phyloP scores from a whole-genome alignment of 2,329 filamentous ascomycete genomes.

The Neocucurbitaria cava region DNA sequence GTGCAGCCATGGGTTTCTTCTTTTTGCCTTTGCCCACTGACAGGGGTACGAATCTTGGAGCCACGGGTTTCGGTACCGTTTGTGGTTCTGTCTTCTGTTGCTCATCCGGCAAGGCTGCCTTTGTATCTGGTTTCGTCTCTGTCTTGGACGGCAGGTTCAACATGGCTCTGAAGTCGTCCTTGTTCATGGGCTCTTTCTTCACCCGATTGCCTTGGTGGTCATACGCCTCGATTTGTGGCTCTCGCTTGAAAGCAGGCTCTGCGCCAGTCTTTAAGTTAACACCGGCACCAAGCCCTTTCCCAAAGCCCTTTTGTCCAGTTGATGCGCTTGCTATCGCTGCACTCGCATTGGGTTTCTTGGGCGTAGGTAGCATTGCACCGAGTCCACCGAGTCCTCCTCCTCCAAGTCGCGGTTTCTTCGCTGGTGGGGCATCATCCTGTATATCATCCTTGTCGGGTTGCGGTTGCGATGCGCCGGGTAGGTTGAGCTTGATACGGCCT shows the following conservation, averaged over 20 bases:
- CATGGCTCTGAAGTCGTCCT: constrained; percentile 41
- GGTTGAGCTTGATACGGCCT: constrained; percentile 82
- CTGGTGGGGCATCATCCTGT: constrained; percentile 58
- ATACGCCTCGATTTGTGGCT: constrained; percentile 51
- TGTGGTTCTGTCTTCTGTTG: constrained; percentile 58
- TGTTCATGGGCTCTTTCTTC: constrained; percentile 37
- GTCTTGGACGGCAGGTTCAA: constrained; percentile 44
- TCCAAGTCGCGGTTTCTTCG: constrained; percentile 73
- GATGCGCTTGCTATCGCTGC: constrained; percentile 33
- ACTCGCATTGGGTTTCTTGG: constrained; percentile 64
- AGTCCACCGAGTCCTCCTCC: constrained; percentile 77
- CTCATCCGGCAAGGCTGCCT: neutral
- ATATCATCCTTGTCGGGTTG: constrained; percentile 49
- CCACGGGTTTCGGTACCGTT: constrained; percentile 71
- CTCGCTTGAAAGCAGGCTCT: constrained; percentile 79
- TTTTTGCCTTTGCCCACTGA: constrained; percentile 79
- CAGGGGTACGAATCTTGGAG: constrained; percentile 84
- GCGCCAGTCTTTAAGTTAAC: constrained; percentile 84
- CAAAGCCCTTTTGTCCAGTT: constrained; percentile 42
- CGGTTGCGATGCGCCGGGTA: constrained; percentile 64
- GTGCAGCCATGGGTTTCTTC: constrained; percentile 30
- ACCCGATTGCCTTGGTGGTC: constrained; percentile 46
- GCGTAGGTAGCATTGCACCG: constrained; percentile 84
- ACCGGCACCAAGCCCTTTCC: constrained; percentile 58
- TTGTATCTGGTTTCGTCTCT: constrained; percentile 39